Base-by-base conservation (phyloP, 257 asterid genomes). In the Nicotiana noctiflora region DNA sequence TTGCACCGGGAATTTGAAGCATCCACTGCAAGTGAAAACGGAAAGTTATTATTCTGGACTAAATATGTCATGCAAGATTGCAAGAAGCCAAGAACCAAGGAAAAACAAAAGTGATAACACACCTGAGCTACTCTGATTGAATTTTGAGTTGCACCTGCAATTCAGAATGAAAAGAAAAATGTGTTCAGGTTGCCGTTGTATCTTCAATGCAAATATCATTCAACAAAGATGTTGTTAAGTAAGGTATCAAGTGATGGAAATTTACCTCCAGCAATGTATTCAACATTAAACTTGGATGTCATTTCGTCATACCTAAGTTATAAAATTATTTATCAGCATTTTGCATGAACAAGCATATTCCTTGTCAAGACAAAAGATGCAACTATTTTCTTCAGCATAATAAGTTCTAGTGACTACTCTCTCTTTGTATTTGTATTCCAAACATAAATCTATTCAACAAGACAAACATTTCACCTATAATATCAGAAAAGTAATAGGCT, bases 91-190 rank as follows among this genome's bases (percentile, higher is more conserved):
- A n/a, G n/a, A n/a, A n/a, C 51, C 65, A 63, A 46, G 40, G 59
- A 21, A 72, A 21, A 72, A 75, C 25, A 77, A 79, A 63, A 56
- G 32, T 19, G 70, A 52, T 27, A 27, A 34, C 64, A 79, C 84
- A 94, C 99, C 94, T 96, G 98, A 76, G 98, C 98, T 85, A 96
- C 97, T 89, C 95, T 88, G 83, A 96, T 96, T 81, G 98, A 91
- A 81, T 96, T 96, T 81, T 96, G 99, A 31, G 99, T 96, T 57
- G 99, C 97, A 70, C 99, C 99, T 95, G 89, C 83, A 86, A 61
- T 60, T 63, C 51, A 74, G 59, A 81, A 76, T 53, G 80, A 59
- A 72, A 46, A 46, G 40, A 72, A 15, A 4, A 49, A 0, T 8
- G 2, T 49, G 21, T 72, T 72, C 18, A 72, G 78, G 23, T 13